A percentile compares a stretch with the other conserved stretches of the same genome.
Conservation (phyloP, 2,329 filamentous ascomycete species). For the Aspergillus carbonarius region DNA sequence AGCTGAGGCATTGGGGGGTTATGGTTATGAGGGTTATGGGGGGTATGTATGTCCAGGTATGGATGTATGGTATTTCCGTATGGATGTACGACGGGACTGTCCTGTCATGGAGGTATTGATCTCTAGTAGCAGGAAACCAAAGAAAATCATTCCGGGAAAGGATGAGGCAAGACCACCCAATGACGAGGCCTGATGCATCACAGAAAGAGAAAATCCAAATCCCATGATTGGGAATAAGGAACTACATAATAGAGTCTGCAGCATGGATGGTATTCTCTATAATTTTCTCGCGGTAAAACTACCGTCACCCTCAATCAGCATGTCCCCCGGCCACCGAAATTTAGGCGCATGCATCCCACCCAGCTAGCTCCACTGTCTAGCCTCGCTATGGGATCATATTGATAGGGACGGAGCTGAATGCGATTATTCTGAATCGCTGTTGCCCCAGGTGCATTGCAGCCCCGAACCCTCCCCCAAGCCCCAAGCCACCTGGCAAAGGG, state of each 20-base stretch:
- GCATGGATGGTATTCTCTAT: too few species aligned
- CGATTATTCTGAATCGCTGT: neutral
- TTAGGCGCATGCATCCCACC: neutral
- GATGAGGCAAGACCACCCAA: slow-evolving; percentile 3
- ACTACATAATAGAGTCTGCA: too few species aligned
- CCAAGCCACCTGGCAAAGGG: neutral
- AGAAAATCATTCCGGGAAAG: slow-evolving; percentile 8
- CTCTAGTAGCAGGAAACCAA: neutral
- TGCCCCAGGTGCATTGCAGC: neutral
- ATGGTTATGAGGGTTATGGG: neutral
- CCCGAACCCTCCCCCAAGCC: neutral
- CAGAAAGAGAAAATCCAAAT: slow-evolving; percentile 6
- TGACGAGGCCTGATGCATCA: neutral
- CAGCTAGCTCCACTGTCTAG: neutral
- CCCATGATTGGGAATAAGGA: neutral
- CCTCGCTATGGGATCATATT: neutral
- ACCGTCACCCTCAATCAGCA: neutral
- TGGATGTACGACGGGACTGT: neutral
- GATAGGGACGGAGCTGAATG: neutral
- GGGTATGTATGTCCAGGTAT: neutral
- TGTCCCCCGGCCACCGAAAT: neutral
- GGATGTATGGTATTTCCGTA: neutral
- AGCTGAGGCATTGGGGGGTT: neutral
- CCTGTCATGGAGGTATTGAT: neutral
- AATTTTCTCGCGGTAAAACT: neutral